These are phyloP conservation scores for Geum urbanum DNA, from an alignment of 306 rosid genomes.

Conservation along the genomic window DNA sequence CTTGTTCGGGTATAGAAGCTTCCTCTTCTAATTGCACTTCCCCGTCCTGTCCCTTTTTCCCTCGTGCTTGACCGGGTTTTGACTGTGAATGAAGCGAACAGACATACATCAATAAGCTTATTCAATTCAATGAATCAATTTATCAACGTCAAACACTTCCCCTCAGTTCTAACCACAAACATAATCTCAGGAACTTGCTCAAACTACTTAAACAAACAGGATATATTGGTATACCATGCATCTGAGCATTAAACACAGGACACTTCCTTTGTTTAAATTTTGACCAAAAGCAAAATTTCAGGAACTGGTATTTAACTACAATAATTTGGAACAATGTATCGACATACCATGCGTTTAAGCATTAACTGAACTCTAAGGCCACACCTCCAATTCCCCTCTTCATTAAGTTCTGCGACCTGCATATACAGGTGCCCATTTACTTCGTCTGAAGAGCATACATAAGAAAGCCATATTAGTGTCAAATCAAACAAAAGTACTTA, in stretches of 20 bases:
- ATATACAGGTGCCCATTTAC: constrained; percentile 9
- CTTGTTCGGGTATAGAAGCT: constrained; percentile 53
- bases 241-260: constrained; percentile 74
- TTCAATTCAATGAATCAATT: background rate
- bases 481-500: constrained; percentile 41
- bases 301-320: background rate
- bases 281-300: background rate
- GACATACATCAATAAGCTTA: constrained; percentile 13
- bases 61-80: constrained; percentile 61
- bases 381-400: constrained; percentile 91
- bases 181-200: background rate
- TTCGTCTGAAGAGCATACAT: background rate
- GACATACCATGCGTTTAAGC: constrained; percentile 60
- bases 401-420: constrained; percentile 85
- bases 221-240: constrained; percentile 41
- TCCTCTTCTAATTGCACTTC: constrained; percentile 64
- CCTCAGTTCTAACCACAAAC: background rate
- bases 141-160: background rate
- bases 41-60: constrained; percentile 71
- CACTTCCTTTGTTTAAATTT: constrained; percentile 40
- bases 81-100: constrained; percentile 44
- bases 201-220: background rate
- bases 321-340: background rate
- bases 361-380: constrained; percentile 86
- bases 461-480: constrained; percentile 12